A percentile compares a stretch with the other conserved stretches of the same genome.
Conservation (phyloP, 2,329 filamentous ascomycete genomes). For the Fusarium poae region DNA sequence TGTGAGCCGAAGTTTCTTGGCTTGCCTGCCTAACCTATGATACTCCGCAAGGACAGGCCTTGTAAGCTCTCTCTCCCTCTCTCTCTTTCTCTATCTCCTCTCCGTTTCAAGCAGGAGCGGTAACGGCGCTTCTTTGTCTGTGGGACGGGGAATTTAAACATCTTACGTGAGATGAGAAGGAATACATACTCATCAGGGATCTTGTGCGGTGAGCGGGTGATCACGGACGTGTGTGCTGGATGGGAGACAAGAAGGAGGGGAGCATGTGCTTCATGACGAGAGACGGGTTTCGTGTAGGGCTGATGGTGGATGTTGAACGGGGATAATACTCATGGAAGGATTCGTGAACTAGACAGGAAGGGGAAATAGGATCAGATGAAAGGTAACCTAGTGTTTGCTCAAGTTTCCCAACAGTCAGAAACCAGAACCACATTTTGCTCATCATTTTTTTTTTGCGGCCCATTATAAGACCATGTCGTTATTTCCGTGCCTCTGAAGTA, state of each 20-base stretch:
- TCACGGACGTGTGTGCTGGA: slow-evolving; percentile 18
- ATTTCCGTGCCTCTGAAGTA: not conserved
- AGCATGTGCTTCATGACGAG: slow-evolving; percentile 13
- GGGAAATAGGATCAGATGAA: slow-evolving; percentile 15
- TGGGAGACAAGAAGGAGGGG: not conserved
- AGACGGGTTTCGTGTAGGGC: slow-evolving; percentile 23
- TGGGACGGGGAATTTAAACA: slow-evolving; percentile 39
- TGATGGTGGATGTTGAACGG: slow-evolving; percentile 23
- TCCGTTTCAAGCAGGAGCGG: slow-evolving; percentile 11
- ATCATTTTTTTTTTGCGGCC: slow-evolving; percentile 9
- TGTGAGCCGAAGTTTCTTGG: slow-evolving; percentile 30
- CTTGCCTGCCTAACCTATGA: slow-evolving; percentile 3
- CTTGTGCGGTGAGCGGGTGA: slow-evolving; percentile 35
- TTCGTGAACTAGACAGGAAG: slow-evolving; percentile 9
- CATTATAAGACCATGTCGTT: not conserved
- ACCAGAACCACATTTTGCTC: slow-evolving; percentile 1
- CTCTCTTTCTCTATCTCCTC: not conserved
- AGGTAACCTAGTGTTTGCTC: not conserved
- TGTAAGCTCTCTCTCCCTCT: not conserved
- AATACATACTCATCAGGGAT: slow-evolving; percentile 9
- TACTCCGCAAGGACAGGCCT: slow-evolving; percentile 6
- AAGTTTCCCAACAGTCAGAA: slow-evolving; percentile 1
- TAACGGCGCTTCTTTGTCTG: slow-evolving; percentile 8
- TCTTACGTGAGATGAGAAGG: slow-evolving; percentile 47
- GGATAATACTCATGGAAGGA: not conserved